Conservation (phyloP, 305 asterid species). For the Fraxinus velutina region DNA sequence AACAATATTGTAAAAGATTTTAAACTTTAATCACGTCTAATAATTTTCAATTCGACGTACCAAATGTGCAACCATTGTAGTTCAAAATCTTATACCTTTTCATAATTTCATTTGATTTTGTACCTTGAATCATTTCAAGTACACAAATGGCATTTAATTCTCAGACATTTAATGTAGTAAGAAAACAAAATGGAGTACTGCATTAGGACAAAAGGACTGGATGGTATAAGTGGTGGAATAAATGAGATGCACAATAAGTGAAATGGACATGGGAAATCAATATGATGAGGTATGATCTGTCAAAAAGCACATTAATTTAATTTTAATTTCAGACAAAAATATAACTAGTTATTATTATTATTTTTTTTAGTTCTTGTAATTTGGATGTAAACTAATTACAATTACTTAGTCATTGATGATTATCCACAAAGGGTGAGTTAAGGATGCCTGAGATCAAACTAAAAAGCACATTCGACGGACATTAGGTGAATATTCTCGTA, state of each 20-base stretch:
- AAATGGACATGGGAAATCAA: conserved; percentile 20
- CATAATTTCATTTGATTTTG: background rate
- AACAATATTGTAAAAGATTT: background rate
- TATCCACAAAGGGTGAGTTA: background rate
- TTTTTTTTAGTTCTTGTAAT: no score
- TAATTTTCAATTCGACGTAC: background rate
- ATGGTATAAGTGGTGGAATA: background rate
- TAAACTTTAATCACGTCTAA: background rate
- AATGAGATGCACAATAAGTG: conserved; percentile 20
- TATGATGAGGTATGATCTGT: background rate
- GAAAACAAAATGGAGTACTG: background rate
- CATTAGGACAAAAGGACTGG: conserved; percentile 5
- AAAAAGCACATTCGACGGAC: background rate
- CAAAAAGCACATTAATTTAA: background rate
- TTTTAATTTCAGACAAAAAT: background rate
- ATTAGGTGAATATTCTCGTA: background rate
- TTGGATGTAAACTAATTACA: no score
- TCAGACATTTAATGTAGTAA: background rate
- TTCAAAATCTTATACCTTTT: background rate
- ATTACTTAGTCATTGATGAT: no score
- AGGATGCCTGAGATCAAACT: background rate
- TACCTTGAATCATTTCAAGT: background rate
- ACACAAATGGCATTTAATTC: background rate
- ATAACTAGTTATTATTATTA: no score
- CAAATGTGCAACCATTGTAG: background rate